phyloP scores from a whole-genome alignment of 1,139 yeast species.

The Pichia sp. region DNA sequence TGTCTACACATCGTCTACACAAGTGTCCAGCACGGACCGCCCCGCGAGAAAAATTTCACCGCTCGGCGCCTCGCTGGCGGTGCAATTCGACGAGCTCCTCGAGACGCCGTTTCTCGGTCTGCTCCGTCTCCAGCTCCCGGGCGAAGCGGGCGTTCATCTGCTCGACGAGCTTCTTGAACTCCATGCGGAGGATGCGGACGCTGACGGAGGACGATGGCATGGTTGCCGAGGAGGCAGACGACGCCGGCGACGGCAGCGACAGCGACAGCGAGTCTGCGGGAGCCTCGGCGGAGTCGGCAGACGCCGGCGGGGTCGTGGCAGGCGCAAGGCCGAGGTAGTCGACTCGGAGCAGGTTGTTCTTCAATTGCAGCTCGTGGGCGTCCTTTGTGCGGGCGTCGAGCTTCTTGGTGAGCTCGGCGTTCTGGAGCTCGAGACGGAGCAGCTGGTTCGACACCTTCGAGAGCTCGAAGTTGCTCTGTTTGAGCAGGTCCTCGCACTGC shows the following conservation, averaged over 20 bases:
- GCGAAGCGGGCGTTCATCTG: slow-evolving; percentile 63
- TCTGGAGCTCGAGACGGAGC: slow-evolving; percentile 30
- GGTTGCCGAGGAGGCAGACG: background rate
- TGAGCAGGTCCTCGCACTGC: slow-evolving; percentile 6
- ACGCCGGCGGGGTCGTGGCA: background rate
- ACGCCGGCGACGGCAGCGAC: background rate
- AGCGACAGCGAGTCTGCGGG: background rate
- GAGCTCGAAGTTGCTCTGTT: slow-evolving; percentile 3
- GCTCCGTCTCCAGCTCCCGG: slow-evolving; percentile 10
- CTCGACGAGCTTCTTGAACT: slow-evolving; percentile 63
- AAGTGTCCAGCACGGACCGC: background rate
- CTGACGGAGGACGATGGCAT: slow-evolving; percentile 18
- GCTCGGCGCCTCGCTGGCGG: background rate
- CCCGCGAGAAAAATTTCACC: background rate
- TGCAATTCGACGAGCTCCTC: background rate
- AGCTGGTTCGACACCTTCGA: background rate
- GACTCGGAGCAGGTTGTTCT: slow-evolving; percentile 45
- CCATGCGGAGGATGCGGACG: slow-evolving; percentile 51
- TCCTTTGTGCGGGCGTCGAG: slow-evolving; percentile 44
- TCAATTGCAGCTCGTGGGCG: slow-evolving; percentile 43
- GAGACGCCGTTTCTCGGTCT: background rate
- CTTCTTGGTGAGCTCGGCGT: slow-evolving; percentile 31
- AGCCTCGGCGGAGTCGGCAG: background rate
- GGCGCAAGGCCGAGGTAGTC: slow-evolving; percentile 41
- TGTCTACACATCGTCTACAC: background rate